Evolutionary conservation across 495 filamentous ascomycete genomes (phyloP), one percentile per base, ranked within the genome.

Genomic region (Podospora sp.): DNA sequence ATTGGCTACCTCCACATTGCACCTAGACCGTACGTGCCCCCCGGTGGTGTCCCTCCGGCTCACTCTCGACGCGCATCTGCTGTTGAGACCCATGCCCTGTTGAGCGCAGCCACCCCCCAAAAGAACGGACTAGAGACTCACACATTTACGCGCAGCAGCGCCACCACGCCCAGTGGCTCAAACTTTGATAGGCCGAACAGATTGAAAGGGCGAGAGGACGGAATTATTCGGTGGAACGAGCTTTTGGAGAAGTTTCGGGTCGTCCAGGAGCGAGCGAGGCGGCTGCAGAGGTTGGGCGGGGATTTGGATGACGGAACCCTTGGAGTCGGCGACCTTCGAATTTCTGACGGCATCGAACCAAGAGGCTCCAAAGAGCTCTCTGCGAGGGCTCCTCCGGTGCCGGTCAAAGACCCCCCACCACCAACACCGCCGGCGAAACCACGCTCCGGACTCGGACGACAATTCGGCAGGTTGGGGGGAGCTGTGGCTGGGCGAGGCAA

Each of bases 221-320:
- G 87, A 50, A 86, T 84, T 53, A 95, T 99, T 73, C 88, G 89
- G 60, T 99, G 95, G 95, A 85, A 84, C 16, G 96, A 99, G 65
- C 85, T 99, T 20, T 86, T 99, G n/a, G 95, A 98, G 65, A 97
- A 97, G 73, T 99, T 98, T 77, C 91, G 90, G 68, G 82, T 81
- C 24, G 92, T 94, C 21, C 95, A 99, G 73, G 96, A 99, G 66
- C 86, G 86, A 33, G 90, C 91, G 8, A 76, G 85, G 26, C 75
- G 85, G 46, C 73, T 82, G 26, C 80, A 84, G 63, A 77, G 82
- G 52, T 63, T 73, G 52, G 76, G 75, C 0, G 71, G 79, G 0
- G 75, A 78, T 14, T 57, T 81, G 60, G 80, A 80, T 53, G 83
- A 83, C 66, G 69, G 75, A 22, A 72, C 74, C 49, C 71, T 80